phyloP scores from a whole-genome alignment of 306 rosid species.

The Hylodesmum podocarpum region DNA sequence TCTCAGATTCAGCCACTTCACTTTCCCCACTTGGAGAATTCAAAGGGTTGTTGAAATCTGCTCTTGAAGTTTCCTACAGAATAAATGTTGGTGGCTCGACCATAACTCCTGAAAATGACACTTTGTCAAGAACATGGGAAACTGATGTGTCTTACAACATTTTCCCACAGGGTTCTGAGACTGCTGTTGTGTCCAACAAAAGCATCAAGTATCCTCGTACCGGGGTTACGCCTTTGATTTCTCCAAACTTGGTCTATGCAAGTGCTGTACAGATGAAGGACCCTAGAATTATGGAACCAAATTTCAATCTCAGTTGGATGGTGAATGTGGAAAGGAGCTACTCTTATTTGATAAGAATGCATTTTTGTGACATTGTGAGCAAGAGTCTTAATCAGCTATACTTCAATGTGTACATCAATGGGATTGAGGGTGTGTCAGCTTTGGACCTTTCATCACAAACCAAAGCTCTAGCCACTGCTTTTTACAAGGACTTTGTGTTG shows the following conservation, averaged over 20 bases:
- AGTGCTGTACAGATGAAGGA: conserved; percentile 55
- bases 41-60: conserved; percentile 39
- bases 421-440: conserved; percentile 40
- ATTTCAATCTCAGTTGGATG: conserved; percentile 72
- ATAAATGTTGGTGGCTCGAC: conserved; percentile 71
- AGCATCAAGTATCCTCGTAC: conserved; percentile 44
- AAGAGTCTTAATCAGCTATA: conserved; percentile 37
- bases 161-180: conserved; percentile 53
- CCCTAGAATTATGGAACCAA: conserved; percentile 31
- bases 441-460: conserved; percentile 68
- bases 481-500: conserved; percentile 60
- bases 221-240: conserved; percentile 49
- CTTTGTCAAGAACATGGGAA: conserved; percentile 77
- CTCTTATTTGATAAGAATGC: conserved; percentile 75
- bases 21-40: conserved; percentile 47
- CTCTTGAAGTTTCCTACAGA: conserved; percentile 59
- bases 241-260: conserved; percentile 64
- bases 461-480: conserved; percentile 56
- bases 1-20: conserved; percentile 44
- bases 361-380: conserved; percentile 90
- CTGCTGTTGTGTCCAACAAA: conserved; percentile 34
- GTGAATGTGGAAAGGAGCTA: conserved; percentile 56
- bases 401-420: conserved; percentile 70
- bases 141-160: conserved; percentile 48
- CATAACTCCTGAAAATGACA: conserved; percentile 48